These are phyloP conservation scores for Cryphonectria naterciae DNA, from an alignment of 2,329 filamentous ascomycete genomes.

Conservation along the genomic window DNA sequence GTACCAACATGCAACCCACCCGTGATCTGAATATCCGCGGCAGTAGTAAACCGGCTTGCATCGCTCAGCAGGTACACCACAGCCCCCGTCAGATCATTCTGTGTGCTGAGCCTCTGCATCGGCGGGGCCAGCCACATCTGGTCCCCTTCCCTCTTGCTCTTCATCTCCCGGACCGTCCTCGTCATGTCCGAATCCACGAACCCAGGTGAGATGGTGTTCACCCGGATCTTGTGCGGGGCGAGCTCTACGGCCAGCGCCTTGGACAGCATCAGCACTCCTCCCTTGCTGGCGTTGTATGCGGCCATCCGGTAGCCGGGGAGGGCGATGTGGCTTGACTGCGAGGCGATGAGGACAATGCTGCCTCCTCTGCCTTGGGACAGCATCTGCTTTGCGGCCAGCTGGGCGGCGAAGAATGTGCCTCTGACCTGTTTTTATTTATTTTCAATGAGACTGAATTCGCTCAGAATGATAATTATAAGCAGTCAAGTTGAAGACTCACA, in stretches of 20 bases:
- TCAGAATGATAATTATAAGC: background rate
- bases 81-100: constrained; percentile 48
- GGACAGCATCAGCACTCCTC: constrained; percentile 45
- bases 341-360: constrained; percentile 46
- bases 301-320: constrained; percentile 44
- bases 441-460: background rate
- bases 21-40: constrained; percentile 48
- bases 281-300: constrained; percentile 49
- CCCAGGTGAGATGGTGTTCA: constrained; percentile 46
- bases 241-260: constrained; percentile 45
- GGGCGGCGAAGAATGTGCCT: constrained; percentile 47
- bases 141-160: constrained; percentile 40
- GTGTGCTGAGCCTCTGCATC: constrained; percentile 43
- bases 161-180: constrained; percentile 37
- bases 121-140: constrained; percentile 46
- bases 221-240: constrained; percentile 41
- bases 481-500: constrained; percentile 34
- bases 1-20: constrained; percentile 48
- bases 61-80: constrained; percentile 50
- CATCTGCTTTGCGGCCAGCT: constrained; percentile 45
- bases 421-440: constrained; percentile 38
- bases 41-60: constrained; percentile 47
- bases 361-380: constrained; percentile 44
- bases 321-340: constrained; percentile 43
- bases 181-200: constrained; percentile 45